Percentiles rank a stretch among this genome's conserved stretches.
phyloP scores from a whole-genome alignment of 1,284 basidiomycete genomes.

The Ustanciosporium gigantosporum region DNA sequence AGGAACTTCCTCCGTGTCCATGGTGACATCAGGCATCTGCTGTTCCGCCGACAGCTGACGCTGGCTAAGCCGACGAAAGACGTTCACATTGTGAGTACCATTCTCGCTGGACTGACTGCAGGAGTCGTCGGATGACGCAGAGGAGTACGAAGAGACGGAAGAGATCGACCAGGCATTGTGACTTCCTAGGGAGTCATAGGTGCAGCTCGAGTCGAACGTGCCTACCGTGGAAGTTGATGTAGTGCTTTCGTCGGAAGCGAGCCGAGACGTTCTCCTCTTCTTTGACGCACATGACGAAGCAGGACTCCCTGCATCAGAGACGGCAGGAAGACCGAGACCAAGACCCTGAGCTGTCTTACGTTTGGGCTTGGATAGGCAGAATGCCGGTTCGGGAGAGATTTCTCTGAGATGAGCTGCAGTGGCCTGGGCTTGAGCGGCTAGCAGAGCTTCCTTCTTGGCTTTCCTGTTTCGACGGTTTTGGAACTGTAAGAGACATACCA shows the following conservation, averaged over 20 bases:
- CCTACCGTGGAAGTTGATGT: background rate
- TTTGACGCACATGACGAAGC: slow-evolving; percentile 1
- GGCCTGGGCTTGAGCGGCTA: too few species aligned
- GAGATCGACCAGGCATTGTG: slow-evolving; percentile 1
- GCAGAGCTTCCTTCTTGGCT: slow-evolving; percentile 3
- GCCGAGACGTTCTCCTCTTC: background rate
- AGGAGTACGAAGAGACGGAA: background rate
- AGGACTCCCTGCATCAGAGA: background rate
- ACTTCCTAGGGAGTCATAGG: background rate
- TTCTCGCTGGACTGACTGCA: background rate
- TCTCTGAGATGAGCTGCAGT: too few species aligned
- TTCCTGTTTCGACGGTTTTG: slow-evolving; percentile 51
- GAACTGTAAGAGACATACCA: slow-evolving; percentile 32
- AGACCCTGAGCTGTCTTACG: background rate
- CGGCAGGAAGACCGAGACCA: background rate
- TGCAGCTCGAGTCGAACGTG: background rate
- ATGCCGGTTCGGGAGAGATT: background rate
- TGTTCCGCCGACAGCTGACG: slow-evolving; percentile 1
- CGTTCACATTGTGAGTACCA: slow-evolving; percentile 1
- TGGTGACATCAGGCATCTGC: slow-evolving; percentile 20
- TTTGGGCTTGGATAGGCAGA: background rate
- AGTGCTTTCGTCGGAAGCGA: slow-evolving; percentile 1
- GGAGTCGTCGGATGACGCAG: background rate
- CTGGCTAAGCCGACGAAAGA: slow-evolving; percentile 10
- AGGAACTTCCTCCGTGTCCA: too few species aligned